Base-by-base conservation (phyloP, 1,139 yeast genomes). In the Scheffersomyces illinoinensis region DNA sequence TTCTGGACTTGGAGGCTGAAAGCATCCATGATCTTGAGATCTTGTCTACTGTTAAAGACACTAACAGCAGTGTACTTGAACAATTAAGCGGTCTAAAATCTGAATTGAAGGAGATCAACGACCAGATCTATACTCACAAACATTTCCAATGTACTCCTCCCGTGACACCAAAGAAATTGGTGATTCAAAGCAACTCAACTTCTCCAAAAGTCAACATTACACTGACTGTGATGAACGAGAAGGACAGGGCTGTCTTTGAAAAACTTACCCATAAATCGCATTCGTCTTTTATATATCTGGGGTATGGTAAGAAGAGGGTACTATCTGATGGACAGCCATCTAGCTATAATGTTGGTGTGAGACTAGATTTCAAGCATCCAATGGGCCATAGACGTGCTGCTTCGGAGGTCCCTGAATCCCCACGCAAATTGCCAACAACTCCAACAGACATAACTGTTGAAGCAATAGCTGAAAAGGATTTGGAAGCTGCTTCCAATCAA, bases 1-100 rank as follows among this genome's bases (percentile, higher is more conserved):
- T 64, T 52, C 55, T 57, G 47, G 59, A 59, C 46, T 21, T 64
- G 47, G 56, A 59, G 5, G 51, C 47, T 21, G 62, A 58, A 48
- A 64, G 61, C 52, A 55, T 19, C 48, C 54, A 58, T 1, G 65
- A 62, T 51, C 62, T 64, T 46, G 51, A 59, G 49, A 57, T 55
- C 24, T 59, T 64, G 54, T 47, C 55, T 26, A 50, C 43, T n/a
- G 57, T 64, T 48, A 56, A 53, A 46, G 53, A 52, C 20, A 62
- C 59, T 23, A 60, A 58, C 21, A 55, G 58, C n/a, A 53, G 53
- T 21, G 63, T 64, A 60, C 49, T 52, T 5, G 53, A 58, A 43
- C 54, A 60, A 5, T 47, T 62, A 33, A 61, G 56, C 10, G 54
- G 61, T 4, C 43, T 64, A 19, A 53, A 63, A 14, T 50, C 63